phyloP scores from a whole-genome alignment of 768 basidiomycete species.

The Trametes cubensis region DNA sequence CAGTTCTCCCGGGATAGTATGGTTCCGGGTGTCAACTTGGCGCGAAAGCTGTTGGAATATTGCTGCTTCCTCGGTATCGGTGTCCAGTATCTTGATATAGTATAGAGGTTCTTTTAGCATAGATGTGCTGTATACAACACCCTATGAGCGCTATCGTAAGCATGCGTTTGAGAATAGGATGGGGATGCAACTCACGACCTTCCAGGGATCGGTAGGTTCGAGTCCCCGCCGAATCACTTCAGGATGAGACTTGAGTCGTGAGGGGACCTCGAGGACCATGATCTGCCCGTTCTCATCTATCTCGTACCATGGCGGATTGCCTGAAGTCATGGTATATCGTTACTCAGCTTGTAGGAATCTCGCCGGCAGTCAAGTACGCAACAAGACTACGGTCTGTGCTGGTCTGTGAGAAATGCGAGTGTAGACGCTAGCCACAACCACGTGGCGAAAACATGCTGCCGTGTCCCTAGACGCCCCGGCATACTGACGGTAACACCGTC shows the following conservation, averaged over 20 bases:
- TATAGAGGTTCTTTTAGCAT: background rate
- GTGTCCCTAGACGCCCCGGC: too few relatives aligned
- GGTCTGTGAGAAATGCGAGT: too few relatives aligned
- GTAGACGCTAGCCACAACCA: too few relatives aligned
- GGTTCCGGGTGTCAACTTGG: background rate
- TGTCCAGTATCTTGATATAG: background rate
- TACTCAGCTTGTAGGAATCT: too few relatives aligned
- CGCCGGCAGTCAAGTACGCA: too few relatives aligned
- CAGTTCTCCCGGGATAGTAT: background rate
- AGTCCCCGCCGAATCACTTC: background rate
- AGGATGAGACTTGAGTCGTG: background rate
- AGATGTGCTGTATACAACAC: background rate
- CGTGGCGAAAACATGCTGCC: too few relatives aligned
- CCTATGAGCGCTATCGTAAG: too few relatives aligned
- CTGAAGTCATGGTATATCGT: background rate
- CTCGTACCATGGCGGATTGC: background rate
- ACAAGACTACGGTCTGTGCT: too few relatives aligned
- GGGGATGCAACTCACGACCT: background rate
- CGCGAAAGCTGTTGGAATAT: background rate
- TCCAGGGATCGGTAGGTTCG: background rate
- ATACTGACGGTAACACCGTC: too few relatives aligned
- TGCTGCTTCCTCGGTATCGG: background rate
- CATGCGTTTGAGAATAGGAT: too few relatives aligned
- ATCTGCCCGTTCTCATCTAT: background rate
- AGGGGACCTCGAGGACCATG: background rate